phyloP scores from a whole-genome alignment of 108 stramenopile genomes.

The Cyclotella sp. region DNA sequence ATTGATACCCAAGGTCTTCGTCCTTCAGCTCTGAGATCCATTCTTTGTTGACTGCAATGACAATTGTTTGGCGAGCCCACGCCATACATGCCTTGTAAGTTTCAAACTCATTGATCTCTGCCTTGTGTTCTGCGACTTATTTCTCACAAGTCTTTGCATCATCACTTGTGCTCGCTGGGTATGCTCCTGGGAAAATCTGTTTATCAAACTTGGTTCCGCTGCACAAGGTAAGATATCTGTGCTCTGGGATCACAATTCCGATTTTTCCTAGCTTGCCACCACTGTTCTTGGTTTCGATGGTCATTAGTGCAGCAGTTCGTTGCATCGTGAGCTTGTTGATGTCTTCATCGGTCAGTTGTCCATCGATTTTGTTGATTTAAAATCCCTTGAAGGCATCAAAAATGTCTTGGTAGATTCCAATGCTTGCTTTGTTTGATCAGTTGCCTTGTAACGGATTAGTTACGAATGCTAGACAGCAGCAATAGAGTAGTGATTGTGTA shows the following conservation, averaged over 20 bases:
- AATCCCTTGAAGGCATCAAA: not conserved
- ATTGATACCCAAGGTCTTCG: conserved; percentile 3
- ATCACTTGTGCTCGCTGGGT: not conserved
- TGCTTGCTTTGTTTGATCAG: not conserved
- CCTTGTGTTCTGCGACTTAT: conserved; percentile 19
- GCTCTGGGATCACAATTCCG: conserved; percentile 17
- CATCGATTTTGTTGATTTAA: conserved; percentile 16
- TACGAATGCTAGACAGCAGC: not conserved
- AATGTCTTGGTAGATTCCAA: not conserved
- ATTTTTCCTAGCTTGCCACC: conserved; percentile 16
- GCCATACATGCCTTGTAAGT: conserved; percentile 2
- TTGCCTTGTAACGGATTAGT: no score
- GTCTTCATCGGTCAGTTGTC: conserved; percentile 22
- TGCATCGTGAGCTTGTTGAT: conserved; percentile 18
- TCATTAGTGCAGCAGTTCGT: conserved; percentile 3
- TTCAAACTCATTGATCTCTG: conserved; percentile 2
- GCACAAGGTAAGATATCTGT: conserved; percentile 3
- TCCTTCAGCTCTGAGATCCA: conserved; percentile 3
- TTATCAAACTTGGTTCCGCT: not conserved
- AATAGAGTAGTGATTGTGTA: no score
- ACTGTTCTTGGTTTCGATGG: conserved; percentile 2
- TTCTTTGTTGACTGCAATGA: conserved; percentile 13
- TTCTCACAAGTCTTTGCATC: not conserved
- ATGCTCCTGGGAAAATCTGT: conserved; percentile 5
- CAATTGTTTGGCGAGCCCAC: not conserved